A percentile compares a stretch with the other conserved stretches of the same genome.
phyloP scores from a whole-genome alignment of 768 basidiomycete species.

The Coprinellus micaceus region DNA sequence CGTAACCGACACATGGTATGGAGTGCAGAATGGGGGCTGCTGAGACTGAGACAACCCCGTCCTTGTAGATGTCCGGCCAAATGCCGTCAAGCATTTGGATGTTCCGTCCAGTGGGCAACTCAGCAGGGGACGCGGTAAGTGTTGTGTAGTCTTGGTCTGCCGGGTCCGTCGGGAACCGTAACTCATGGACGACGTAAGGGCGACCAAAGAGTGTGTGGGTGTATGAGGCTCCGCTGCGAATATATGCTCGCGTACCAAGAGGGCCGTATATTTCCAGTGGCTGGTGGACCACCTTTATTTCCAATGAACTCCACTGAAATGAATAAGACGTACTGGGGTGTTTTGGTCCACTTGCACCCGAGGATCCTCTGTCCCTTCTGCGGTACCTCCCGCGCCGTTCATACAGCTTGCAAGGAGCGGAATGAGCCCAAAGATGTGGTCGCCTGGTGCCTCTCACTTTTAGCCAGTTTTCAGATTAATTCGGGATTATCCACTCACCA shows the following conservation, averaged over 20 bases:
- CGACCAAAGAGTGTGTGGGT: conserved; percentile 65
- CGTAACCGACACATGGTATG: conserved; percentile 78
- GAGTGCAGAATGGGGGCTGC: conserved; percentile 80
- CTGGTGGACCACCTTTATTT: conserved; percentile 28
- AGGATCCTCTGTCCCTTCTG: conserved; percentile 53
- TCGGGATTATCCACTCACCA: conserved; percentile 41
- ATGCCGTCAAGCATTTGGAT: conserved; percentile 54
- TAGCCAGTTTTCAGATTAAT: background rate
- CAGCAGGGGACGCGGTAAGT: conserved; percentile 47
- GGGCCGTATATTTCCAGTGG: conserved; percentile 85
- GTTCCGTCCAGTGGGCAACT: conserved; percentile 59
- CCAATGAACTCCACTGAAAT: background rate
- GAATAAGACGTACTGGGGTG: conserved; percentile 28
- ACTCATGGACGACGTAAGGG: conserved; percentile 80
- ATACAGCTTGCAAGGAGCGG: conserved; percentile 65
- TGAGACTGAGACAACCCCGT: conserved; percentile 55
- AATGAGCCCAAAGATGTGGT: conserved; percentile 76
- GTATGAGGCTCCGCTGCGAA: conserved; percentile 63
- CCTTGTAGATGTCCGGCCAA: conserved; percentile 65
- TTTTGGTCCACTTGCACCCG: conserved; percentile 38
- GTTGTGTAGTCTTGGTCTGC: conserved; percentile 44
- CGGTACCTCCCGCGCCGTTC: conserved; percentile 71
- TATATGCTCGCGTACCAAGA: conserved; percentile 74
- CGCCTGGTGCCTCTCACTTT: conserved; percentile 43
- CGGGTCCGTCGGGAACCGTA: conserved; percentile 63